phyloP scores from a whole-genome alignment of 2,329 filamentous ascomycete species.

The Neofusicoccum laricinum region DNA sequence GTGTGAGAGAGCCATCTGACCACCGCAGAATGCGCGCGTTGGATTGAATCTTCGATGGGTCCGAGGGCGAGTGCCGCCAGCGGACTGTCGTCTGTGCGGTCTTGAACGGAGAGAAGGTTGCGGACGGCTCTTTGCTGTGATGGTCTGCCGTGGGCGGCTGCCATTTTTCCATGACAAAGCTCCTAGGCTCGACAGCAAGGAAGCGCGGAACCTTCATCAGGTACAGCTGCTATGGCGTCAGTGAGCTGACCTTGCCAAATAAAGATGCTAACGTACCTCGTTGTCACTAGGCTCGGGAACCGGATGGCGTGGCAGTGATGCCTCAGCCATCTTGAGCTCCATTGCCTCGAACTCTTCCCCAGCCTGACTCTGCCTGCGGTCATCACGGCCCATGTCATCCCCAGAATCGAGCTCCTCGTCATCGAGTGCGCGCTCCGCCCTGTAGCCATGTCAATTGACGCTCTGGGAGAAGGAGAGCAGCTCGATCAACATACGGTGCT shows the following conservation, averaged over 20 bases:
- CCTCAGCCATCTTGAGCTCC: slow-evolving; percentile 47
- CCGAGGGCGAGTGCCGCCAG: slow-evolving; percentile 64
- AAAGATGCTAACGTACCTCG: slow-evolving; percentile 48
- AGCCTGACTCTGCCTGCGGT: slow-evolving; percentile 55
- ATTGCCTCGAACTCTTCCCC: slow-evolving; percentile 41
- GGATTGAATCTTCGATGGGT: slow-evolving; percentile 66
- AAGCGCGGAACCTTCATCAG: slow-evolving; percentile 70
- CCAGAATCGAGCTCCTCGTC: slow-evolving; percentile 63
- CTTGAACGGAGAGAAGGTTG: slow-evolving; percentile 58
- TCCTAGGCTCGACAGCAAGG: slow-evolving; percentile 65
- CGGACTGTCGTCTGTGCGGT: slow-evolving; percentile 67
- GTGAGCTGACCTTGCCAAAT: background rate
- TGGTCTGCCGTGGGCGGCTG: slow-evolving; percentile 60
- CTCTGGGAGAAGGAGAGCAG: background rate
- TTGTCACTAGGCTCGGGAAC: slow-evolving; percentile 69
- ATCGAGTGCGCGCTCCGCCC: slow-evolving; percentile 50
- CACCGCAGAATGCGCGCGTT: slow-evolving; percentile 73
- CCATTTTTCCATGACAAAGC: slow-evolving; percentile 66
- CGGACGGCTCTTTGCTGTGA: slow-evolving; percentile 46
- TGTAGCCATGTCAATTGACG: slow-evolving; percentile 15
- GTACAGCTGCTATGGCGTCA: slow-evolving; percentile 54
- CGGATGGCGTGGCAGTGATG: slow-evolving; percentile 66
- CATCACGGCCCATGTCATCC: slow-evolving; percentile 61
- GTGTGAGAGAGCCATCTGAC: slow-evolving; percentile 75
- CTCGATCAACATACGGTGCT: slow-evolving; percentile 20